Evolutionary conservation across 176 grass and related monocot species (phyloP), one percentile per base, ranked within the genome.

Genomic region (Triticum aestivum): DNA sequence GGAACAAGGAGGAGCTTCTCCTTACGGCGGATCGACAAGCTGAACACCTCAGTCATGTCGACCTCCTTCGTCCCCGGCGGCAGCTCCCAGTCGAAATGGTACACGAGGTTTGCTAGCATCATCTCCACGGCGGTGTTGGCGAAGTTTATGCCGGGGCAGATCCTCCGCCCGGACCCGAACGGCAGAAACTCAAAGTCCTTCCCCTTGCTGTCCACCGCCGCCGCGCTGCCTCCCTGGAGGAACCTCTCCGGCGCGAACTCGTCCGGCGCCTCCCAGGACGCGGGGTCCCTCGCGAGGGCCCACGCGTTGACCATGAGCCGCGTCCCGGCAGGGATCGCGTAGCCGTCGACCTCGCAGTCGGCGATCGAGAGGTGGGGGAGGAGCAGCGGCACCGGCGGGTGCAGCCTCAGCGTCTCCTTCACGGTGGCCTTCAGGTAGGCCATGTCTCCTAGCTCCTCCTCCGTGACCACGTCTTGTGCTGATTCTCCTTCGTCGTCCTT

Each of bases 61-160:
- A 73, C 70, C 70, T 26, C 70, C 39, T 14, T 24, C 37, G 20
- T 44, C 70, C 24, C n/a, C 20, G n/a, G 1, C 1, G 70, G 70
- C 5, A 73, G 70, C 38, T 73, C 70, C 70, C 70, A 73, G 13
- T 73, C 70, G 21, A 73, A 73, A 73, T 73, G 70, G 70, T 44
- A 73, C 11, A 73, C 39, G 3, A 73, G 70, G 39, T 73, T 73
- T 10, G 39, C 39, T 27, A 73, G 70, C 70, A 73, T 73, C 5
- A 73, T 7, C 37, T 73, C 70, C 11, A 73, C n/a, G 2, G 70
- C 38, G 15, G 70, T 14, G 24, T 73, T 73, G 0, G 39, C 70
- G n/a, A 73, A 73, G n/a, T 73, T 73, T 45, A 45, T 73, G 70
- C 70, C 70, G 0, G 70, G 70, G 39, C 70, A 73, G 70, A 73